Evolutionary conservation across 139 green algal species (phyloP).

Genomic region (Chlorella sp.): DNA sequence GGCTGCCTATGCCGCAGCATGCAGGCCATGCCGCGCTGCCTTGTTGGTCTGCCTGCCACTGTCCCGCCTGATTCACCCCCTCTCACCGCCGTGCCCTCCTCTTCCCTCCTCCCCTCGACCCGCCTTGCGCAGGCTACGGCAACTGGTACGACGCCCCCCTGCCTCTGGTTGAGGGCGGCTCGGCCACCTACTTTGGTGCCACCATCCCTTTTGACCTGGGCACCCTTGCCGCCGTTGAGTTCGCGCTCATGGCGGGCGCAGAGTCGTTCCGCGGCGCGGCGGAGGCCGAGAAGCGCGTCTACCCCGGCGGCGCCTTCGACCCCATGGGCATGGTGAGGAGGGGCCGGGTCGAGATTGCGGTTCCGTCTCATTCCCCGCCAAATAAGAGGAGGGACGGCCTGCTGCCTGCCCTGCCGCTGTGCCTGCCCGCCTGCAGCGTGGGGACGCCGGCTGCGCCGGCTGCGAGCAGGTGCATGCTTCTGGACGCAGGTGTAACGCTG

Average conservation of each 20-base stretch:
- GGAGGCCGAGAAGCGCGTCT: constrained; percentile 76
- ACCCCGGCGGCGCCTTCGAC: constrained; percentile 92
- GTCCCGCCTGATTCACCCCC: background rate
- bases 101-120: background rate
- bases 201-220: constrained; percentile 83
- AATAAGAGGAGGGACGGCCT: background rate
- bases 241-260: constrained; percentile 35
- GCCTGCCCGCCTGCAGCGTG: background rate
- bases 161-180: constrained; percentile 78
- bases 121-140: constrained; percentile 48
- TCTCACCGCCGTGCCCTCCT: background rate
- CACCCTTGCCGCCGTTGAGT: constrained; percentile 75
- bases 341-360: too few relatives aligned
- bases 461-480: background rate
- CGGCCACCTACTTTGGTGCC: constrained; percentile 81
- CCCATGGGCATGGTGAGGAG: constrained; percentile 72
- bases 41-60: too few relatives aligned
- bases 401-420: background rate
- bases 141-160: constrained; percentile 79
- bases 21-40: background rate
- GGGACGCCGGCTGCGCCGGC: too few relatives aligned
- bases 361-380: too few relatives aligned
- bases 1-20: background rate
- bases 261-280: constrained; percentile 76
- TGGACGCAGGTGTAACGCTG: too few relatives aligned